A percentile compares a stretch with the other conserved stretches of the same genome.
Evolutionary conservation across 768 basidiomycete genomes (phyloP).

Genomic region (Rossbeevera mucosa): DNA sequence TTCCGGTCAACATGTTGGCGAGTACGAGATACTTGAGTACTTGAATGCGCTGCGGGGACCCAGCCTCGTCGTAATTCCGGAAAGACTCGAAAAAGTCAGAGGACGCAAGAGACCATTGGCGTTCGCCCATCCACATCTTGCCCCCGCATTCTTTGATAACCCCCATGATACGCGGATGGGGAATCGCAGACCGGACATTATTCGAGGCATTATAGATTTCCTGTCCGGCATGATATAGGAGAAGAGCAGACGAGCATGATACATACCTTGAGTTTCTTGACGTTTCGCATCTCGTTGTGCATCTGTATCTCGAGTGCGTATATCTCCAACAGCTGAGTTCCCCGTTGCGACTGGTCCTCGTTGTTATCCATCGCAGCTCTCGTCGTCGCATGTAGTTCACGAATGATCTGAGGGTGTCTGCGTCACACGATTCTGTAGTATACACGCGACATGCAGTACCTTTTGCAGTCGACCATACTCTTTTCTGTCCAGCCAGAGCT

Average conservation of each 20-base stretch:
- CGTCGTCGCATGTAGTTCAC: constrained; percentile 69
- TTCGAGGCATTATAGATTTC: constrained; percentile 97
- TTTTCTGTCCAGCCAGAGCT: constrained; percentile 93
- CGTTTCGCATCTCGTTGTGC: constrained; percentile 95
- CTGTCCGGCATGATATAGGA: constrained; percentile 37
- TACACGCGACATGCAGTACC: constrained; percentile 37
- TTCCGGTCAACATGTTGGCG: constrained; percentile 96
- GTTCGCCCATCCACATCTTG: constrained; percentile 99
- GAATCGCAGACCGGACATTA: constrained; percentile 90
- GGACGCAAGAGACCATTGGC: constrained; percentile 97
- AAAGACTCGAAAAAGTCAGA: constrained; percentile 99
- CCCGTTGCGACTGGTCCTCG: constrained; percentile 86
- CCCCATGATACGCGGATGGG: constrained; percentile 97
- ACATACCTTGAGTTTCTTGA: constrained; percentile 87
- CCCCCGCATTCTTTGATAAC: constrained; percentile 99
- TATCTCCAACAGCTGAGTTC: constrained; percentile 92
- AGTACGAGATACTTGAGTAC: constrained; percentile 97
- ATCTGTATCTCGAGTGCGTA: constrained; percentile 99
- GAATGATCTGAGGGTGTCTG: constrained; percentile 51
- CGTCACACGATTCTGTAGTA: neutral
- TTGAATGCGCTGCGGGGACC: constrained; percentile 93
- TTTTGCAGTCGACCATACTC: constrained; percentile 82
- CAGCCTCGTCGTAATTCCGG: constrained; percentile 97
- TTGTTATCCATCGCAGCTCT: constrained; percentile 55
- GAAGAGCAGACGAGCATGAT: neutral